Conservation (phyloP, 768 basidiomycete genomes). For the Gautieria morchelliformis region DNA sequence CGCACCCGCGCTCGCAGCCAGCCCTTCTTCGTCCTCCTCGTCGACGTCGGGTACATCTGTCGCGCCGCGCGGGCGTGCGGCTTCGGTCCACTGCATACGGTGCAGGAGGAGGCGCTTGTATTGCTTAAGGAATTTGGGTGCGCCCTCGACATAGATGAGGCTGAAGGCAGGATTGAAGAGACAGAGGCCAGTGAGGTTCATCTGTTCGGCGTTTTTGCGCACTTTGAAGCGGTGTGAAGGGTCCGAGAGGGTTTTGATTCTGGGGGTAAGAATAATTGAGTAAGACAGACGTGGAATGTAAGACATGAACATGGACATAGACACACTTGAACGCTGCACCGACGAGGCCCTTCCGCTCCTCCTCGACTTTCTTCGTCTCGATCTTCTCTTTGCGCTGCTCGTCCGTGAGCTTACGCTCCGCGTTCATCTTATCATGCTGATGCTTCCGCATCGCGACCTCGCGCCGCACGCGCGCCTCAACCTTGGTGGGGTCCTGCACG, state of each 20-base stretch:
- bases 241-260: slow-evolving; percentile 83
- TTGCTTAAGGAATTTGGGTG: slow-evolving; percentile 70
- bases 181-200: slow-evolving; percentile 78
- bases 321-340: slow-evolving; percentile 90
- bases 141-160: slow-evolving; percentile 91
- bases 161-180: slow-evolving; percentile 86
- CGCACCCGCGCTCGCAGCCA: background rate
- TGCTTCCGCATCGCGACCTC: slow-evolving; percentile 89
- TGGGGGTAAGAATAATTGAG: slow-evolving; percentile 18
- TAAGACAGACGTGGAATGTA: background rate
- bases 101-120: slow-evolving; percentile 82
- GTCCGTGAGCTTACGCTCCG: slow-evolving; percentile 82
- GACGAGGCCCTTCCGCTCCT: slow-evolving; percentile 76
- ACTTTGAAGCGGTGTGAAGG: slow-evolving; percentile 94
- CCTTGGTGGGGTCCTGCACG: slow-evolving; percentile 93
- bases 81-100: slow-evolving; percentile 91
- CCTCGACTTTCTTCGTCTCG: slow-evolving; percentile 76
- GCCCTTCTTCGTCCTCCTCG: slow-evolving; percentile 34
- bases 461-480: slow-evolving; percentile 88
- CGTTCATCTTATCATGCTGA: slow-evolving; percentile 88
- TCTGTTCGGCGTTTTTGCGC: slow-evolving; percentile 90
- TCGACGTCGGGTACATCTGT: slow-evolving; percentile 60
- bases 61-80: slow-evolving; percentile 66
- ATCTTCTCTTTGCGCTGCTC: slow-evolving; percentile 84
- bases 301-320: slow-evolving; percentile 21